phyloP scores from a whole-genome alignment of 768 basidiomycete species.

The Mycena filopes region DNA sequence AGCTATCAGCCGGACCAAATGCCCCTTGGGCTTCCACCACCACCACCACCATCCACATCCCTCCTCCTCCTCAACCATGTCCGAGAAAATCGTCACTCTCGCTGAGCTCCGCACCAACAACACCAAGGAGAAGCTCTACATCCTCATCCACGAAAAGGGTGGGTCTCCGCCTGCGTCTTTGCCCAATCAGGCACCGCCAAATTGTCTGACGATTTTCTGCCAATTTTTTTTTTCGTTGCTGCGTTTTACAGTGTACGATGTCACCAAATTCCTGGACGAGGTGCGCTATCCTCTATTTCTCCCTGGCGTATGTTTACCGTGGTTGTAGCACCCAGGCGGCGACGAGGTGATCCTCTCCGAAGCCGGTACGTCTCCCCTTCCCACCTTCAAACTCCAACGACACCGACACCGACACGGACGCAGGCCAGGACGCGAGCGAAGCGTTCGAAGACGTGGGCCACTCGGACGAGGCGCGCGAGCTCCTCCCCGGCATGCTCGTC shows the following conservation, averaged over 20 bases:
- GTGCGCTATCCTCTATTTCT: conserved; percentile 50
- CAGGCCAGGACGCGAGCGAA: conserved; percentile 96
- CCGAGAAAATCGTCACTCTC: conserved; percentile 69
- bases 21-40: conserved; percentile 43
- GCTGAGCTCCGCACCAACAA: conserved; percentile 85
- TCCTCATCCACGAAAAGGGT: conserved; percentile 91
- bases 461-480: conserved; percentile 94
- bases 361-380: conserved; percentile 71
- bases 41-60: conserved; percentile 34
- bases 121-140: conserved; percentile 79
- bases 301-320: neutral
- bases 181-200: conserved; percentile 47
- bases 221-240: conserved; percentile 31
- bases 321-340: conserved; percentile 94
- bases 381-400: too few relatives aligned
- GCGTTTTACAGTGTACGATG: conserved; percentile 93
- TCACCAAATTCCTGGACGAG: conserved; percentile 95
- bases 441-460: conserved; percentile 99
- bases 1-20: conserved; percentile 28
- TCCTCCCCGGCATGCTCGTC: conserved; percentile 81
- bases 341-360: conserved; percentile 98
- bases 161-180: conserved; percentile 25
- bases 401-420: too few relatives aligned
- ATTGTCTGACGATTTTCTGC: conserved; percentile 48
- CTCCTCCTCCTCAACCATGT: conserved; percentile 40